Evolutionary conservation across 352 stramenopile species (phyloP).

Genomic region (Halophytophthora batemanensis): DNA sequence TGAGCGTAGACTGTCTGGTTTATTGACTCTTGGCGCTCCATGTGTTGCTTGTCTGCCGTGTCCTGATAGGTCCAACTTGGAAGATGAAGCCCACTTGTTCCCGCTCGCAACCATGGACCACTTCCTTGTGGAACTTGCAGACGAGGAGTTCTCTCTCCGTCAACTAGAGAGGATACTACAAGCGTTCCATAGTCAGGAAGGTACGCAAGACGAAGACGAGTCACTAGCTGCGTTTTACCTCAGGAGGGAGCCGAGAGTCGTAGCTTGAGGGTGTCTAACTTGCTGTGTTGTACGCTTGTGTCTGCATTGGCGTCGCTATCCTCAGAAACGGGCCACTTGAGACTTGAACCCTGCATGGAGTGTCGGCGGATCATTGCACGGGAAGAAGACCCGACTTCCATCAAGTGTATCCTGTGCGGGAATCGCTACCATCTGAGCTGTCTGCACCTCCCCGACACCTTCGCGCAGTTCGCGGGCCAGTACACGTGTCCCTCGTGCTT

Average conservation of each 20-base stretch:
- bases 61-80: slow-evolving; percentile 38
- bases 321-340: slow-evolving; percentile 11
- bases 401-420: slow-evolving; percentile 46
- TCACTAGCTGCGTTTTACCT: neutral
- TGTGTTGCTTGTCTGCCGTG: neutral
- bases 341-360: slow-evolving; percentile 33
- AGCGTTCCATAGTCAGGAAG: slow-evolving; percentile 28
- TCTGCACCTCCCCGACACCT: slow-evolving; percentile 51
- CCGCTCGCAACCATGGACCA: slow-evolving; percentile 40
- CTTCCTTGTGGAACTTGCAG: slow-evolving; percentile 30
- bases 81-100: slow-evolving; percentile 70
- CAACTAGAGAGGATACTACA: slow-evolving; percentile 38
- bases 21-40: neutral
- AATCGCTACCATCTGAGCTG: slow-evolving; percentile 52
- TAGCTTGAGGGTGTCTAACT: neutral
- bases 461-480: slow-evolving; percentile 49
- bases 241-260: neutral
- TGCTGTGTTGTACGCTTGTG: slow-evolving; percentile 3
- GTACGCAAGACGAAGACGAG: slow-evolving; percentile 7
- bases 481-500: slow-evolving; percentile 71
- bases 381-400: slow-evolving; percentile 28
- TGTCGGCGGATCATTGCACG: slow-evolving; percentile 33
- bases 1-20: neutral
- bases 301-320: neutral
- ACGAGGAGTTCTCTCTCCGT: slow-evolving; percentile 28